Percentiles rank a stretch among this genome's conserved stretches.
phyloP scores from a whole-genome alignment of 164 flowering plant species.

The Nymphaea colorata region DNA sequence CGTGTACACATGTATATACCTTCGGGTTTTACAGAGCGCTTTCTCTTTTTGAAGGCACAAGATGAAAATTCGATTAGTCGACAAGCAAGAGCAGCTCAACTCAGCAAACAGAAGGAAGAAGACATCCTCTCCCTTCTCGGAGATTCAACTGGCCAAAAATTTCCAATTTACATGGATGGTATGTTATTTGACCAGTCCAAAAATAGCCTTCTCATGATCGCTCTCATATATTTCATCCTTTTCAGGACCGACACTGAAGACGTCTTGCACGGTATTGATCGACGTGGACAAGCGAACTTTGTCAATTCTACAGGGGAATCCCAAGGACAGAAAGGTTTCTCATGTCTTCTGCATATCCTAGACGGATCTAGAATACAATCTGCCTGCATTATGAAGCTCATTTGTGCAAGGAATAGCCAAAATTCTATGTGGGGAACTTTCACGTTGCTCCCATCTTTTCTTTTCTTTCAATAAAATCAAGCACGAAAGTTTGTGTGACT shows the following conservation, averaged over 20 bases:
- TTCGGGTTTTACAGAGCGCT: too few species aligned
- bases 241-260: conserved; percentile 70
- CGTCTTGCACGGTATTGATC: conserved; percentile 53
- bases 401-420: too few species aligned
- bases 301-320: conserved; percentile 61
- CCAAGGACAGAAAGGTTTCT: conserved; percentile 31
- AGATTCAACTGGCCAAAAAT: conserved; percentile 30
- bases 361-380: background rate
- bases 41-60: conserved; percentile 21
- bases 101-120: conserved; percentile 40
- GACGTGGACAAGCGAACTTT: conserved; percentile 51
- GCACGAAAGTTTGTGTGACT: too few species aligned
- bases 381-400: background rate
- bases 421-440: too few species aligned
- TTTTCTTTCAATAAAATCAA: too few species aligned
- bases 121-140: conserved; percentile 63
- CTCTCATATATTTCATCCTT: background rate
- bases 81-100: conserved; percentile 42
- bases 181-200: too few species aligned
- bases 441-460: too few species aligned
- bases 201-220: too few species aligned
- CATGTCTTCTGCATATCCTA: conserved; percentile 31
- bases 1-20: too few species aligned
- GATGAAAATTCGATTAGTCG: conserved; percentile 65
- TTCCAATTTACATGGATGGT: conserved; percentile 70